Conservation (phyloP, 192 early-diverging fungal species). For the Coemansia sp. region DNA sequence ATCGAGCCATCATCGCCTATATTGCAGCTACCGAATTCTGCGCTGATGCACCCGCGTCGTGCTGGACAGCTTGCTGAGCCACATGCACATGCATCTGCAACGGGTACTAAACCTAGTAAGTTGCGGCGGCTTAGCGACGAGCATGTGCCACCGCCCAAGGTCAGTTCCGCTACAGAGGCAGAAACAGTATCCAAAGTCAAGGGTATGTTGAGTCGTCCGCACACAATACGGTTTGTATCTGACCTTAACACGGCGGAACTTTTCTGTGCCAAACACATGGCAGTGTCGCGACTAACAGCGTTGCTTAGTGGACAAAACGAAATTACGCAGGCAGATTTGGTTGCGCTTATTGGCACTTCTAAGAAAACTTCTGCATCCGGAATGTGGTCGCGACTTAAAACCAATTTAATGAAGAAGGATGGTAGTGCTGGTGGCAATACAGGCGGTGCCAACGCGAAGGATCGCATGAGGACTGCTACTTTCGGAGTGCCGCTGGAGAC, state of each 20-base stretch:
- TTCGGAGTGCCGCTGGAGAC: slow-evolving; percentile 89
- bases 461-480: slow-evolving; percentile 66
- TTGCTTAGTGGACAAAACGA: slow-evolving; percentile 63
- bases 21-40: slow-evolving; percentile 18
- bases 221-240: slow-evolving; percentile 52
- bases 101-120: slow-evolving; percentile 32
- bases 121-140: slow-evolving; percentile 45
- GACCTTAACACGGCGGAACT: slow-evolving; percentile 70
- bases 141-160: slow-evolving; percentile 11
- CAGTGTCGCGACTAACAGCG: slow-evolving; percentile 71
- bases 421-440: slow-evolving; percentile 20
- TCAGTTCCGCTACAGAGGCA: slow-evolving; percentile 18
- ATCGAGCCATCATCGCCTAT: slow-evolving; percentile 17
- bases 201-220: slow-evolving; percentile 51
- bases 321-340: slow-evolving; percentile 71
- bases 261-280: slow-evolving; percentile 82
- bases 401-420: slow-evolving; percentile 60
- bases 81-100: slow-evolving; percentile 10
- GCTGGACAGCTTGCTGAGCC: slow-evolving; percentile 26
- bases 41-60: slow-evolving; percentile 26
- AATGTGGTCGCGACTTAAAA: slow-evolving; percentile 76
- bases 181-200: slow-evolving; percentile 45
- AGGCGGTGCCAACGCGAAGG: slow-evolving; percentile 24
- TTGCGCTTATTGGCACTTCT: slow-evolving; percentile 71
- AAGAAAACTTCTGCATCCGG: slow-evolving; percentile 60